Evolutionary conservation across 176 grass and related monocot species (phyloP).

Genomic region (Areca catechu): DNA sequence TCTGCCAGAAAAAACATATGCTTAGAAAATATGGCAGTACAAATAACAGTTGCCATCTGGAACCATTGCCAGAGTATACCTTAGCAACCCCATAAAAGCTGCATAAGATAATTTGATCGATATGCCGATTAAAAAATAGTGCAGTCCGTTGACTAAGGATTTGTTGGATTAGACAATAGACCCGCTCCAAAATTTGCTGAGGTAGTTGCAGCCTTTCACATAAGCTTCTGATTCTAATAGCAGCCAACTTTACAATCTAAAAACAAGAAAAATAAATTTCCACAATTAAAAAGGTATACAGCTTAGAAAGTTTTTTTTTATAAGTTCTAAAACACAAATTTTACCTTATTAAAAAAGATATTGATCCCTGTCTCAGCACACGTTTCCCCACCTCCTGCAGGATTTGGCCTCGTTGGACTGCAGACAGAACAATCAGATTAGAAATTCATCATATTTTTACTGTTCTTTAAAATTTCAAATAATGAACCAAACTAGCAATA

Average conservation of each 20-base stretch:
- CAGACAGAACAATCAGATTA: conserved; percentile 16
- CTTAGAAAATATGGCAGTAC: too few species aligned
- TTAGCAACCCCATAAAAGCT: conserved; percentile 94
- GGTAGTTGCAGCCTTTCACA: conserved; percentile 82
- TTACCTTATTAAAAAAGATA: conserved; percentile 88
- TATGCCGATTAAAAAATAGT: conserved; percentile 93
- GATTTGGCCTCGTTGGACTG: conserved; percentile 88
- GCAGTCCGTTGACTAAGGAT: conserved; percentile 71
- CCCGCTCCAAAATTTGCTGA: conserved; percentile 66
- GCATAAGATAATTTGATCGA: conserved; percentile 94
- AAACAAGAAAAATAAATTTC: conserved; percentile 8
- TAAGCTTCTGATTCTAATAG: conserved; percentile 92
- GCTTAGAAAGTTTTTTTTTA: not conserved
- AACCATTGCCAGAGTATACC: conserved; percentile 21
- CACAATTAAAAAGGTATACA: conserved; percentile 11
- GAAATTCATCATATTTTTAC: too few species aligned
- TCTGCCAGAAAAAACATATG: conserved; percentile 25
- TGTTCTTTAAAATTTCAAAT: conserved; percentile 11
- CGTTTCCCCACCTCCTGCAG: conserved; percentile 75
- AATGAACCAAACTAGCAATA: conserved; percentile 2
- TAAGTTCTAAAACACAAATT: not conserved
- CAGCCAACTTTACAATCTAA: conserved; percentile 76
- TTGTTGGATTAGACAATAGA: conserved; percentile 80
- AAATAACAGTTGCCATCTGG: too few species aligned
- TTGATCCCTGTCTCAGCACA: conserved; percentile 87